Evolutionary conservation across 2,329 filamentous ascomycete genomes (phyloP).

Genomic region (Boeremia lycopersici): DNA sequence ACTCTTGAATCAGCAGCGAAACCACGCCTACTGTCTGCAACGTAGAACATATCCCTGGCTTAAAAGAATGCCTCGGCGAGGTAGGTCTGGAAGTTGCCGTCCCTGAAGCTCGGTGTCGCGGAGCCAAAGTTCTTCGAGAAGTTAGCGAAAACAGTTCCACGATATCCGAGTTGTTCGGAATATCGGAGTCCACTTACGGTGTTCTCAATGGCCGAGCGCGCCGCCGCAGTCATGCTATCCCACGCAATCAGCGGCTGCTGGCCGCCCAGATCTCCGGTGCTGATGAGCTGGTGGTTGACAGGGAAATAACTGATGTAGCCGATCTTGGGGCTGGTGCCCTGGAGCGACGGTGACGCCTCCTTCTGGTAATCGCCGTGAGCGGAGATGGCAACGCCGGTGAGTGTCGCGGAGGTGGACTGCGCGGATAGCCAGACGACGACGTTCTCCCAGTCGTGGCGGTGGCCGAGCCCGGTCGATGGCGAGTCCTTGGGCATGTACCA

Average conservation of each 20-base stretch:
- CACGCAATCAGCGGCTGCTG: slow-evolving; percentile 57
- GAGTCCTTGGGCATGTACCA: slow-evolving; percentile 61
- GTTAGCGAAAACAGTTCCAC: background rate
- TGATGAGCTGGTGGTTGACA: slow-evolving; percentile 54
- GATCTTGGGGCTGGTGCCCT: slow-evolving; percentile 54
- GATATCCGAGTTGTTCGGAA: too few relatives aligned
- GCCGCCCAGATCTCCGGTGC: slow-evolving; percentile 50
- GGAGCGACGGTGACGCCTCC: slow-evolving; percentile 37
- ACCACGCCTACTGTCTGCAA: too few relatives aligned
- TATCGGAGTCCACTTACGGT: slow-evolving; percentile 34
- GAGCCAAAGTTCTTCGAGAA: slow-evolving; percentile 47
- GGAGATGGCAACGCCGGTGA: slow-evolving; percentile 59
- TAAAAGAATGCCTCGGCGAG: slow-evolving; percentile 39
- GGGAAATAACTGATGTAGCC: slow-evolving; percentile 58
- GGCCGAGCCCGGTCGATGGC: slow-evolving; percentile 53
- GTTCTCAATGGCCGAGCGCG: slow-evolving; percentile 50
- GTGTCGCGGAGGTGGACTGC: slow-evolving; percentile 47
- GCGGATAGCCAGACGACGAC: slow-evolving; percentile 58
- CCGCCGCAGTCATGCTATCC: slow-evolving; percentile 55
- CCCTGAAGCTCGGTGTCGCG: slow-evolving; percentile 57
- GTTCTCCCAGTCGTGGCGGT: slow-evolving; percentile 64
- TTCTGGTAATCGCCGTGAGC: slow-evolving; percentile 59
- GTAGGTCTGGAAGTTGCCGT: slow-evolving; percentile 55
- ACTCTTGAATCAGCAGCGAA: background rate
- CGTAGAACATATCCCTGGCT: background rate